phyloP scores from a whole-genome alignment of 2,329 filamentous ascomycete genomes.

The Aspergillus nomiae region DNA sequence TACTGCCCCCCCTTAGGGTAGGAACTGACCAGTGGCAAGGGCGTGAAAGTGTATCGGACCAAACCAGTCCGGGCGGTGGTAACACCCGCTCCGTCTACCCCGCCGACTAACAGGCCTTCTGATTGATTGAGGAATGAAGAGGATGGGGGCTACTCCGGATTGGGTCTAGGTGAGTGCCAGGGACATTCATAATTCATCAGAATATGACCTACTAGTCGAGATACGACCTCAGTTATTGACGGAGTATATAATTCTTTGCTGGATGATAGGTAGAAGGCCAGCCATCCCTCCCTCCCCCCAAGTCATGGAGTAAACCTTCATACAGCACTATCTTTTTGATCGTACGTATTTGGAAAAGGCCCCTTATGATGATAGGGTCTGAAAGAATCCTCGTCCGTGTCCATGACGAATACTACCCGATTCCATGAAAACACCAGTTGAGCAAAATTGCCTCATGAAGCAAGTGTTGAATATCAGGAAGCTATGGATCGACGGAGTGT shows the following conservation, averaged over 20 bases:
- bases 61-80: conserved; percentile 20
- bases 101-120: neutral
- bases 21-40: conserved; percentile 11
- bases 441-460: neutral
- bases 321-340: neutral
- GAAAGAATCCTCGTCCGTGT: neutral
- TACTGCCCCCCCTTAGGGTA: neutral
- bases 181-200: neutral
- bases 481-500: neutral
- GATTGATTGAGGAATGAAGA: neutral
- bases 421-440: neutral
- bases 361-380: neutral
- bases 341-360: neutral
- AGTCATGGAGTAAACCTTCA: neutral
- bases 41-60: conserved; percentile 16
- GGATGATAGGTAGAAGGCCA: neutral
- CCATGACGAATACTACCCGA: neutral
- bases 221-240: neutral
- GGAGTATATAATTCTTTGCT: neutral
- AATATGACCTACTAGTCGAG: neutral
- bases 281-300: neutral
- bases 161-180: neutral
- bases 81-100: conserved; percentile 17
- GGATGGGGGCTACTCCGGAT: neutral
- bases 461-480: neutral